phyloP scores from a whole-genome alignment of 177 flowering plant species.

The Vitis hybrid region DNA sequence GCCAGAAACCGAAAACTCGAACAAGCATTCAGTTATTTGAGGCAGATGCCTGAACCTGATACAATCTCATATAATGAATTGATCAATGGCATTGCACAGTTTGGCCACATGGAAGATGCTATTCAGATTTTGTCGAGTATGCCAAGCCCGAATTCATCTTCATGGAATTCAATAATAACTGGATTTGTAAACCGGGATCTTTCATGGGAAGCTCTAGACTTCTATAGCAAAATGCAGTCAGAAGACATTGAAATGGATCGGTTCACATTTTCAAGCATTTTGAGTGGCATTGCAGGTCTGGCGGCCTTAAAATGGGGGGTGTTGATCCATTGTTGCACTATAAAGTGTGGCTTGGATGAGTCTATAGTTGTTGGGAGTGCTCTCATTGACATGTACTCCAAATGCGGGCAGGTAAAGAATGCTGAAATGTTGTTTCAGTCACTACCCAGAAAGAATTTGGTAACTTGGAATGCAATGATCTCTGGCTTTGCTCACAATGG shows the following conservation, averaged over 20 bases:
- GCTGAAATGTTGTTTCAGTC: slow-evolving; percentile 48
- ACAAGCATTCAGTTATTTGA: slow-evolving; percentile 38
- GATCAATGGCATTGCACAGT: slow-evolving; percentile 56
- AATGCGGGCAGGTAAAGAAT: slow-evolving; percentile 52
- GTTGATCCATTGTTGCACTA: slow-evolving; percentile 48
- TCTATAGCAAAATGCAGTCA: slow-evolving; percentile 50
- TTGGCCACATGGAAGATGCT: slow-evolving; percentile 58
- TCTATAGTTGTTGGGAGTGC: slow-evolving; percentile 57
- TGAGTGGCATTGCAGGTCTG: slow-evolving; percentile 52
- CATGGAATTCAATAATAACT: slow-evolving; percentile 71
- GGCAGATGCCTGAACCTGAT: slow-evolving; percentile 58
- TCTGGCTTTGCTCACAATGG: slow-evolving; percentile 70
- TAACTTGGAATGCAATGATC: slow-evolving; percentile 68
- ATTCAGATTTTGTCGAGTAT: slow-evolving; percentile 29
- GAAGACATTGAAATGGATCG: slow-evolving; percentile 46
- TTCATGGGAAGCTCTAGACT: slow-evolving; percentile 43
- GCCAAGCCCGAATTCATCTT: slow-evolving; percentile 63
- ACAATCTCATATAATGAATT: slow-evolving; percentile 66
- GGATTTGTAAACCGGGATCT: slow-evolving; percentile 50
- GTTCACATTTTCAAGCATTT: slow-evolving; percentile 56
- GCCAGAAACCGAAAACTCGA: slow-evolving; percentile 44
- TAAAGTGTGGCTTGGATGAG: slow-evolving; percentile 44
- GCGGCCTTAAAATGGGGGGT: slow-evolving; percentile 52
- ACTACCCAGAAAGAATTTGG: slow-evolving; percentile 48
- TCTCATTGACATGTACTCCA: slow-evolving; percentile 76